phyloP scores from a whole-genome alignment of 805 yeast species.

The Teunomyces gatunensis region DNA sequence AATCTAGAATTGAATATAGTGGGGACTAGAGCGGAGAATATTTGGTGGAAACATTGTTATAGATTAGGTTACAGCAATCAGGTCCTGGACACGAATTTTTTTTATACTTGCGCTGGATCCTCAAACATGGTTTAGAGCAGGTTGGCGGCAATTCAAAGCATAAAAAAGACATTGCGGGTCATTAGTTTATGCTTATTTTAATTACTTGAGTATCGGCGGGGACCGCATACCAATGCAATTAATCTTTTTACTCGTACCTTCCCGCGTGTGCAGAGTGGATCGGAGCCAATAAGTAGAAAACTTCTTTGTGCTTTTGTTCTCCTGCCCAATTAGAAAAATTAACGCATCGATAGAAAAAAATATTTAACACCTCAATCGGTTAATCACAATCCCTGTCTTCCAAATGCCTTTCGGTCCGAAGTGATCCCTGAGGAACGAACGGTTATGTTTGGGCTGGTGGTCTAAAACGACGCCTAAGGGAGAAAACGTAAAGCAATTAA shows the following conservation, averaged over 20 bases:
- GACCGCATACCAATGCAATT: neutral
- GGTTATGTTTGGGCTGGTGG: neutral
- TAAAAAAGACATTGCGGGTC: neutral
- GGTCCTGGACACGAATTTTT: neutral
- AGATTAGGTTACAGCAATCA: neutral
- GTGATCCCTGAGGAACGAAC: neutral
- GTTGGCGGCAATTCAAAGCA: neutral
- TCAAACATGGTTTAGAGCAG: neutral
- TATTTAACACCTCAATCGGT: neutral
- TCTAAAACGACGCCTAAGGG: neutral
- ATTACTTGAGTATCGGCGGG: neutral
- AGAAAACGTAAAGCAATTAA: neutral
- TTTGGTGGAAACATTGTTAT: neutral
- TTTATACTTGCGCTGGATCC: neutral
- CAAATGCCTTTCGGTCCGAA: neutral
- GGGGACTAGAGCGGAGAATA: slow-evolving; percentile 2
- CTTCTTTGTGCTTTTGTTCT: neutral
- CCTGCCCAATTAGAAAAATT: slow-evolving; percentile 2
- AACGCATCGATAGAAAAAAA: slow-evolving; percentile 1
- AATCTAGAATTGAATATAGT: neutral
- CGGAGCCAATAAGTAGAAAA: neutral
- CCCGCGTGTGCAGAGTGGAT: neutral
- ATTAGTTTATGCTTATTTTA: neutral
- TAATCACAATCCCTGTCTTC: neutral
- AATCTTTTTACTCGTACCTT: neutral